A percentile compares a stretch with the other conserved stretches of the same genome.
These are phyloP conservation scores for Orbilia ellipsospora DNA, from an alignment of 2,329 filamentous ascomycete genomes.

Conservation along the genomic window DNA sequence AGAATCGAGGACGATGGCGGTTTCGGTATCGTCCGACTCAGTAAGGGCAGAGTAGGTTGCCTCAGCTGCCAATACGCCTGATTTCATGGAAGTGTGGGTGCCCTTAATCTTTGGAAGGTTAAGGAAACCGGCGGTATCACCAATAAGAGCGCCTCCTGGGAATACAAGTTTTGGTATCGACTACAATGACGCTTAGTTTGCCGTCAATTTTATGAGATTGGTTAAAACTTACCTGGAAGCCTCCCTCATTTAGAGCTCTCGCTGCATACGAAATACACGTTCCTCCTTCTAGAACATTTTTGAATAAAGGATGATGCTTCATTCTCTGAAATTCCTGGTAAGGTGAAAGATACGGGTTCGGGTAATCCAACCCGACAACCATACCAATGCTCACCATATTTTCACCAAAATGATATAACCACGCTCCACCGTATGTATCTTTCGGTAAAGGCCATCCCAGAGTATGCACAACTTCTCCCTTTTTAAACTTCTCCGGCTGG, in stretches of 20 bases:
- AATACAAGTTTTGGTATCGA: slow-evolving; percentile 97
- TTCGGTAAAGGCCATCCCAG: slow-evolving; percentile 90
- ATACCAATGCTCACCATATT: slow-evolving; percentile 93
- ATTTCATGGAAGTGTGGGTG: slow-evolving; percentile 97
- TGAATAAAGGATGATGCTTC: slow-evolving; percentile 96
- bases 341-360: slow-evolving; percentile 94
- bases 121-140: slow-evolving; percentile 94
- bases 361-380: slow-evolving; percentile 92
- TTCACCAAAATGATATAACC: slow-evolving; percentile 99
- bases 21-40: slow-evolving; percentile 61
- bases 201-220: neutral
- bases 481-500: slow-evolving; percentile 88
- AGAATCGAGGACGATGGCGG: slow-evolving; percentile 87
- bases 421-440: slow-evolving; percentile 96
- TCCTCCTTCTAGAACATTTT: slow-evolving; percentile 86
- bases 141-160: slow-evolving; percentile 92
- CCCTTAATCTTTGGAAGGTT: slow-evolving; percentile 99
- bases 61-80: slow-evolving; percentile 94
- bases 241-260: slow-evolving; percentile 89
- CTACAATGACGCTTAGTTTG: slow-evolving; percentile 1
- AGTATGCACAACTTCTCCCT: slow-evolving; percentile 85
- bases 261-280: slow-evolving; percentile 98
- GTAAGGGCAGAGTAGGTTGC: slow-evolving; percentile 82
- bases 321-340: slow-evolving; percentile 98
- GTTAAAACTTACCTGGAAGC: slow-evolving; percentile 73